These are phyloP conservation scores for Anisogramma anomala DNA, from an alignment of 2,329 filamentous ascomycete genomes.

Conservation along the genomic window DNA sequence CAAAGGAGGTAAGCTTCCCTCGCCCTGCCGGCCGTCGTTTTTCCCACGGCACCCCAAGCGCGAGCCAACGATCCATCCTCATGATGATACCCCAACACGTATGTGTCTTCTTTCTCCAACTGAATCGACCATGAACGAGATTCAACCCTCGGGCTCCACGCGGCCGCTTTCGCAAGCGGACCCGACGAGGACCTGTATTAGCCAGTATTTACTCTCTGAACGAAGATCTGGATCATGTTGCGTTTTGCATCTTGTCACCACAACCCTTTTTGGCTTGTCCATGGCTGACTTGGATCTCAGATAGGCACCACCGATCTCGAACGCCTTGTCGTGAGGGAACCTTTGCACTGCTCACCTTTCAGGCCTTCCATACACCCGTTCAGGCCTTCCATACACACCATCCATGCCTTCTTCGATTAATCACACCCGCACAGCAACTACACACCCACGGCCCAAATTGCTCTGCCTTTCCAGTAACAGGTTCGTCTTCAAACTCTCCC, in stretches of 20 bases:
- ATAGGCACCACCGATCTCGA: background rate
- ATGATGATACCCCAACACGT: conserved; percentile 60
- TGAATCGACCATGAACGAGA: conserved; percentile 83
- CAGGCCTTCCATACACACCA: background rate
- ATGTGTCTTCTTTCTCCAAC: conserved; percentile 77
- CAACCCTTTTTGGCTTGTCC: too few species aligned
- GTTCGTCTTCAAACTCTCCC: too few species aligned
- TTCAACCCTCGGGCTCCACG: conserved; percentile 45
- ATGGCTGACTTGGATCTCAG: conserved; percentile 8
- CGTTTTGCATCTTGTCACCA: background rate
- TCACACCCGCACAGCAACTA: background rate
- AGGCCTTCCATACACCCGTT: background rate
- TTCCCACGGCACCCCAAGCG: conserved; percentile 4
- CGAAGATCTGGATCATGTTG: conserved; percentile 3
- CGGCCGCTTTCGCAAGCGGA: conserved; percentile 36
- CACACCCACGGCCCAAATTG: too few species aligned
- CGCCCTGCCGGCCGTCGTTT: conserved; percentile 1
- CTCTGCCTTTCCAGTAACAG: conserved; percentile 16
- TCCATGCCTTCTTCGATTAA: background rate
- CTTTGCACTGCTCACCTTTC: background rate
- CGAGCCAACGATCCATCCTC: conserved; percentile 20
- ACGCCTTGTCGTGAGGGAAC: too few species aligned
- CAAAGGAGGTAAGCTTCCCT: conserved; percentile 2
- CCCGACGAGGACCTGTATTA: conserved; percentile 61
- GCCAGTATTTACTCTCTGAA: conserved; percentile 81